Evolutionary conservation across 2,329 filamentous ascomycete species (phyloP).

Genomic region (Calonectria pauciramosa): DNA sequence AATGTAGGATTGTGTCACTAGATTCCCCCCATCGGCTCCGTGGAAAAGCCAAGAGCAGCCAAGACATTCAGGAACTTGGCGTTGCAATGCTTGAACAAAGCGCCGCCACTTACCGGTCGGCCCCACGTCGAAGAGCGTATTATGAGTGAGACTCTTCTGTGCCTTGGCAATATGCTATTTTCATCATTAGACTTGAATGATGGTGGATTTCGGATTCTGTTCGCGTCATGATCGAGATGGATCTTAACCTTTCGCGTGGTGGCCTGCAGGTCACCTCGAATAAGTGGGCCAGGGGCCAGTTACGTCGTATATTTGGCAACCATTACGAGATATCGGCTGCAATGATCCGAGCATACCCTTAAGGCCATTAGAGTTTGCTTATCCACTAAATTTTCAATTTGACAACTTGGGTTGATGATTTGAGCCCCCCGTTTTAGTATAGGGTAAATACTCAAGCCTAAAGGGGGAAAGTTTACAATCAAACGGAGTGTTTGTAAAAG

Average conservation of each 20-base stretch:
- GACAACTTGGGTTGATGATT: neutral
- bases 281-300: neutral
- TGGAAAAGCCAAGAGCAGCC: neutral
- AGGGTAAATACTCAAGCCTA: neutral
- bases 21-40: neutral
- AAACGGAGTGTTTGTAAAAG: too few relatives aligned
- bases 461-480: neutral
- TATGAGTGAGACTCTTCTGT: neutral
- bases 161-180: neutral
- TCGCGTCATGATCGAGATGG: neutral
- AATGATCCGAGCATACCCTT: neutral
- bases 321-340: neutral
- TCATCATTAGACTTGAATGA: neutral
- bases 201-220: neutral
- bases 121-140: neutral
- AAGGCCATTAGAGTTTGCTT: neutral
- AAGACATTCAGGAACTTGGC: neutral
- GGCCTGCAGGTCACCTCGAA: too few relatives aligned
- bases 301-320: too few relatives aligned
- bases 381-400: neutral
- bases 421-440: rapidly evolving
- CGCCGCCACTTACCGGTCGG: neutral
- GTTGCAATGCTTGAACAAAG: neutral
- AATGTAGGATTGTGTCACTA: neutral
- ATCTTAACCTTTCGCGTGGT: neutral